These are phyloP conservation scores for Aspergillus asperescens DNA, from an alignment of 495 filamentous ascomycete genomes.

Conservation along the genomic window DNA sequence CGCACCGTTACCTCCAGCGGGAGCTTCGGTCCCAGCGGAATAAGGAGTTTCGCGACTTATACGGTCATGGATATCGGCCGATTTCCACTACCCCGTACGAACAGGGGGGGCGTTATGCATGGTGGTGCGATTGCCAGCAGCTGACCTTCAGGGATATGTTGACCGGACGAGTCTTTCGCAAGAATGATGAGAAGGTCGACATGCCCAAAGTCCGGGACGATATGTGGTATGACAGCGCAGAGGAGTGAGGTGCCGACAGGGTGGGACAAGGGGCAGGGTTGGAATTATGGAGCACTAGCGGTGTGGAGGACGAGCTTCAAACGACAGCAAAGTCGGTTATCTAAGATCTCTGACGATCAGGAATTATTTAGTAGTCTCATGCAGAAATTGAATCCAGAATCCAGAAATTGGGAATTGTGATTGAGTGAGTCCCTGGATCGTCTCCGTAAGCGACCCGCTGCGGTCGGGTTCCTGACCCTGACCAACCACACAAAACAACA, in stretches of 20 bases:
- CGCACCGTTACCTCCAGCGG: background rate
- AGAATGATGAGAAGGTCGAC: background rate
- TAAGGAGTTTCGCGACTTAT: background rate
- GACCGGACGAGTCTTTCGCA: background rate
- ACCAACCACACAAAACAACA: background rate
- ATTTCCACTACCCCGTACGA: background rate
- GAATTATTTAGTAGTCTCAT: background rate
- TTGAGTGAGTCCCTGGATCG: too few species aligned
- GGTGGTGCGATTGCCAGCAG: slow-evolving; percentile 11
- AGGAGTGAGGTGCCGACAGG: background rate
- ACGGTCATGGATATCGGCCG: background rate
- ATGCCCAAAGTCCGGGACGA: background rate
- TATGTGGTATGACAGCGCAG: slow-evolving; percentile 2
- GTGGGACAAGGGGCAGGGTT: background rate
- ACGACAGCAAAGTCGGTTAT: too few species aligned
- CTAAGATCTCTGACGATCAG: too few species aligned
- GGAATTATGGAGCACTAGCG: background rate
- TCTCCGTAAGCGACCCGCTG: slow-evolving; percentile 1
- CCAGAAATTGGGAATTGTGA: too few species aligned
- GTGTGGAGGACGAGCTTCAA: too few species aligned
- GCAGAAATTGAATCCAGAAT: background rate
- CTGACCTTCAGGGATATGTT: slow-evolving; percentile 2
- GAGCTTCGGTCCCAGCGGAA: background rate
- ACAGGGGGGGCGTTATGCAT: background rate
- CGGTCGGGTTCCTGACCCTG: slow-evolving; percentile 10